Conservation (phyloP, 2,329 filamentous ascomycete genomes). For the Cercospora zeae-maydis region DNA sequence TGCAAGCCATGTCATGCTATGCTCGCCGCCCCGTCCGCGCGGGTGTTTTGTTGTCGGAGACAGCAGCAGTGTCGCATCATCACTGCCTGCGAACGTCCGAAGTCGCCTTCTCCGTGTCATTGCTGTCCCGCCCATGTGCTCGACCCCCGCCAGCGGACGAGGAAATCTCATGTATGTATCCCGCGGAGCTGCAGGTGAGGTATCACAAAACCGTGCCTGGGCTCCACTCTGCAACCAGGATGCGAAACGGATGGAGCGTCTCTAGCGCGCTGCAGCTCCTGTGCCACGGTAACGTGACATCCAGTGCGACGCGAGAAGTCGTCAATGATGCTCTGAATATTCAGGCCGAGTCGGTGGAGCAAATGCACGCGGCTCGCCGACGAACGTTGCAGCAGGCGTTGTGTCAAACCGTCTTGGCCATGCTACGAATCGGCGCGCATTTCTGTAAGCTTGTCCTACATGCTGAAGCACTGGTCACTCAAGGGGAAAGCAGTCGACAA, state of each 20-base stretch:
- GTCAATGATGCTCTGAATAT: conserved; percentile 4
- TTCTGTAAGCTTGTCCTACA: not conserved
- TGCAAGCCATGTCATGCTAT: conserved; percentile 4
- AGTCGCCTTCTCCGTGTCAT: no score
- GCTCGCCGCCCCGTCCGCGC: not conserved
- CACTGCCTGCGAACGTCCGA: no score
- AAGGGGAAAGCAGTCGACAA: not conserved
- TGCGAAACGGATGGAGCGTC: conserved; percentile 4
- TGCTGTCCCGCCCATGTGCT: no score
- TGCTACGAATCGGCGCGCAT: not conserved
- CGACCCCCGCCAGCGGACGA: no score
- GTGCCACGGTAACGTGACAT: conserved; percentile 8
- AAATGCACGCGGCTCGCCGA: conserved; percentile 1
- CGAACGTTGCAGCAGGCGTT: conserved; percentile 2
- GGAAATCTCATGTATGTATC: not conserved
- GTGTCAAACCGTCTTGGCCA: not conserved
- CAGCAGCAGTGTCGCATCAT: no score
- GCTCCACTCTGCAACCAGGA: conserved; percentile 1
- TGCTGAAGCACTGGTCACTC: not conserved
- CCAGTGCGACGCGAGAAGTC: not conserved
- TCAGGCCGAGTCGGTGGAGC: conserved; percentile 3
- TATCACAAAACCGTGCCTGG: conserved; percentile 11
- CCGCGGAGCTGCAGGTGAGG: conserved; percentile 7
- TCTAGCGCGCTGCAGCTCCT: conserved; percentile 6
- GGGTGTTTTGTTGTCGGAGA: conserved; percentile 12